phyloP scores from a whole-genome alignment of 2,329 filamentous ascomycete species.

The Endothia cerciana region DNA sequence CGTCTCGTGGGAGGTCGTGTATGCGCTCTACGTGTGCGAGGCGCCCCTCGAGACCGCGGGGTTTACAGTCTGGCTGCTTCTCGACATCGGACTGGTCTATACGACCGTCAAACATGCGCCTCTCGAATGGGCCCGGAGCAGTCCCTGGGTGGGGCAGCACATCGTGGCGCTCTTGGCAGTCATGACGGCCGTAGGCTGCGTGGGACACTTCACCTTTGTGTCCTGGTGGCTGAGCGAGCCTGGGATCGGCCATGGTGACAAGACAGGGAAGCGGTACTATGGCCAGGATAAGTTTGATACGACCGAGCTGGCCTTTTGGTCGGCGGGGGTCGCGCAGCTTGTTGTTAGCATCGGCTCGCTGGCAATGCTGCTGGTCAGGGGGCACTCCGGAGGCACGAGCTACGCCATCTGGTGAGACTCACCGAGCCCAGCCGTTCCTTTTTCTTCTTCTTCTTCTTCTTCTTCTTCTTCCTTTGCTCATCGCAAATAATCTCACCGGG shows the following conservation, averaged over 20 bases:
- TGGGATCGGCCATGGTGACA: constrained; percentile 46
- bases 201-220: constrained; percentile 48
- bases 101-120: constrained; percentile 48
- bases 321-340: constrained; percentile 49
- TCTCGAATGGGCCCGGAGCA: constrained; percentile 45
- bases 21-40: constrained; percentile 51
- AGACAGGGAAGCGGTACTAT: constrained; percentile 50
- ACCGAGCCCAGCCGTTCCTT: not conserved
- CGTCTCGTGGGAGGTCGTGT: constrained; percentile 56
- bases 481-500: not conserved
- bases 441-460: no score
- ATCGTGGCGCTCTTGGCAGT: constrained; percentile 42
- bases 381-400: constrained; percentile 52
- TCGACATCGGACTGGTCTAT: constrained; percentile 53
- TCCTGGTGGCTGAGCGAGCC: constrained; percentile 52
- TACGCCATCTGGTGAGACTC: constrained; percentile 53
- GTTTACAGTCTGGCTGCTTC: constrained; percentile 52
- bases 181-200: constrained; percentile 42
- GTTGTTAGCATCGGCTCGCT: constrained; percentile 45
- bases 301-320: constrained; percentile 55
- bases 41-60: constrained; percentile 46
- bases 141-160: constrained; percentile 47
- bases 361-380: constrained; percentile 49
- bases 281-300: constrained; percentile 48
- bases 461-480: no score